Conservation (phyloP, 192 early-diverging fungal genomes). For the Mortierella alpina region DNA sequence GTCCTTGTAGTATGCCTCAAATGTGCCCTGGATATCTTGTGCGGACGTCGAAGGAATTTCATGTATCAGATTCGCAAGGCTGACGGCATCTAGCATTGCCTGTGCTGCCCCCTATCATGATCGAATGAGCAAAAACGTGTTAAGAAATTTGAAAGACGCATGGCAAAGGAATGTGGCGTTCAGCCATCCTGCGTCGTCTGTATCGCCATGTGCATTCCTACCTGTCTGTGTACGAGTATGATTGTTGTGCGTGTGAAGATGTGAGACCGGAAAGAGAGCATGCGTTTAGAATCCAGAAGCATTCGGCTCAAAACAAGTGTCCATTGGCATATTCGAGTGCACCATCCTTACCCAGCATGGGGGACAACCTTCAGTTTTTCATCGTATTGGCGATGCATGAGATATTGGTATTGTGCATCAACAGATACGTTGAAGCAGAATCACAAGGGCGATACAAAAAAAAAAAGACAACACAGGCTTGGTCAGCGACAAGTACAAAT, state of each 20-base stretch:
- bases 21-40: constrained; percentile 10
- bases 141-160: too few relatives aligned
- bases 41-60: constrained; percentile 12
- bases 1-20: constrained; percentile 32
- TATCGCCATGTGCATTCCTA: too few relatives aligned
- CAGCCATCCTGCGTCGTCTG: too few relatives aligned
- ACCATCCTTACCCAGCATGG: constrained; percentile 40
- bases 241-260: too few relatives aligned
- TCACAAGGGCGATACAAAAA: neutral
- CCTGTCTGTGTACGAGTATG: too few relatives aligned
- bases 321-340: constrained; percentile 7
- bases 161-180: too few relatives aligned
- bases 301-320: neutral
- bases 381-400: neutral
- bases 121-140: neutral
- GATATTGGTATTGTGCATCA: neutral
- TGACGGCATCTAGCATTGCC: constrained; percentile 44
- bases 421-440: too few relatives aligned
- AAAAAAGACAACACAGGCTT: neutral
- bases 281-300: neutral
- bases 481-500: neutral
- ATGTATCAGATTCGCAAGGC: constrained; percentile 28
- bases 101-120: constrained; percentile 39
- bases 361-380: constrained; percentile 36
- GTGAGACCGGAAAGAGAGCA: too few relatives aligned